Conservation (phyloP, 2,329 filamentous ascomycete genomes). For the Fusarium luffae region DNA sequence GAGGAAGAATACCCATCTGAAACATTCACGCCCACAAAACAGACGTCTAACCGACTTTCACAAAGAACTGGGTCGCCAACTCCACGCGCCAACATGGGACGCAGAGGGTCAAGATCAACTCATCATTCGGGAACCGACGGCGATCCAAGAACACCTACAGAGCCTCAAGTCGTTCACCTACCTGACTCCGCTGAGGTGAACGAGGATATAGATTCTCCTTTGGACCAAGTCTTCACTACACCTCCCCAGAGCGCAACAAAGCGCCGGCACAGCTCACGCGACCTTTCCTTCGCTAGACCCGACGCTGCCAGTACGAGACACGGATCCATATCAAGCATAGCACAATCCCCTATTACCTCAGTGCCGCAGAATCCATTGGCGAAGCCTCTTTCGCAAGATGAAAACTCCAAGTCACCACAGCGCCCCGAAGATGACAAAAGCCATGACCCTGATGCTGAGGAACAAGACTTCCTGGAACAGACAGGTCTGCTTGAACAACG, state of each 20-base stretch:
- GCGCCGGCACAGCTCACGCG: slow-evolving; percentile 42
- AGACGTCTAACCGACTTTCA: slow-evolving; percentile 39
- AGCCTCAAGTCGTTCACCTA: slow-evolving; percentile 34
- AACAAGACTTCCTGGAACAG: slow-evolving; percentile 75
- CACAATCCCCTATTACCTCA: slow-evolving; percentile 44
- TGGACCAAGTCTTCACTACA: slow-evolving; percentile 47
- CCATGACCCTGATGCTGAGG: slow-evolving; percentile 70
- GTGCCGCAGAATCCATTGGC: slow-evolving; percentile 39
- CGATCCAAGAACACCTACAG: slow-evolving; percentile 45
- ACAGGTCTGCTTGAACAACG: slow-evolving; percentile 68
- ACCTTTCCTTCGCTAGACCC: slow-evolving; percentile 39
- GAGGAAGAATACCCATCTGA: slow-evolving; percentile 72
- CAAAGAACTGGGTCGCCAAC: slow-evolving; percentile 45
- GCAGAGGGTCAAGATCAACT: slow-evolving; percentile 46
- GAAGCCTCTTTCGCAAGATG: slow-evolving; percentile 36
- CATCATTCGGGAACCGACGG: slow-evolving; percentile 42
- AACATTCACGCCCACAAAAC: slow-evolving; percentile 43
- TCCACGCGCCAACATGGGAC: slow-evolving; percentile 37
- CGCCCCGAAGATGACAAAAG: slow-evolving; percentile 41
- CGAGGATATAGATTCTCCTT: slow-evolving; percentile 43
- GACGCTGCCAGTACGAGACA: slow-evolving; percentile 44
- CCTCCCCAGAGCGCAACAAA: slow-evolving; percentile 48
- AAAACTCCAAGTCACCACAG: slow-evolving; percentile 30
- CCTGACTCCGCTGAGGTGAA: slow-evolving; percentile 32
- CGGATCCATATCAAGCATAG: slow-evolving; percentile 49